phyloP scores from a whole-genome alignment of 345 rosid species.

The Brassica juncea region DNA sequence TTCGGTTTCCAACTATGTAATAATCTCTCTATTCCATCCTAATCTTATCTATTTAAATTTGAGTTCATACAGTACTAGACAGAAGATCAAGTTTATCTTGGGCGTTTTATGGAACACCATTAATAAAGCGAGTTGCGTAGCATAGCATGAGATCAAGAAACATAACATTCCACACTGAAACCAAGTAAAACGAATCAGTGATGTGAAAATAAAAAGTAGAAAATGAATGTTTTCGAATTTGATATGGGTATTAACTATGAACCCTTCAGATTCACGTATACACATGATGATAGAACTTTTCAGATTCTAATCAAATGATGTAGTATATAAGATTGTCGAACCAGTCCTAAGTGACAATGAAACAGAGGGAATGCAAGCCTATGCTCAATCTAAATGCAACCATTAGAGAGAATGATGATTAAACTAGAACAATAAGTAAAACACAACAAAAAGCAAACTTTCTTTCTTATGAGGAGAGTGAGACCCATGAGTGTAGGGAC shows the following conservation, averaged over 20 bases:
- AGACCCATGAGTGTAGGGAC: too few species aligned
- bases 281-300: too few species aligned
- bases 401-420: too few species aligned
- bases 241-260: neutral
- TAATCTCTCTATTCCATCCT: constrained; percentile 25
- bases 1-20: constrained; percentile 33
- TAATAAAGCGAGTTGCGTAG: neutral
- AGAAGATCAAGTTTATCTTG: neutral
- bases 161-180: neutral
- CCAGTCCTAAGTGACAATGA: too few species aligned
- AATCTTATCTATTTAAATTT: constrained; percentile 4
- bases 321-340: too few species aligned
- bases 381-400: too few species aligned
- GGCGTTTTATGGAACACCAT: neutral
- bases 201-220: neutral
- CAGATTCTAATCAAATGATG: too few species aligned
- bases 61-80: constrained; percentile 1
- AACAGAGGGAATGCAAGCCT: too few species aligned
- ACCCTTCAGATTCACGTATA: too few species aligned
- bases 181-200: neutral
- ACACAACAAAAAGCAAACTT: too few species aligned
- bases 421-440: too few species aligned
- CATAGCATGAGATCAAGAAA: neutral
- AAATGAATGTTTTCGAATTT: neutral
- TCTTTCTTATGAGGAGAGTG: too few species aligned